These are phyloP conservation scores for Capronia epimyces DNA, from an alignment of 2,329 filamentous ascomycete species.

Conservation along the genomic window DNA sequence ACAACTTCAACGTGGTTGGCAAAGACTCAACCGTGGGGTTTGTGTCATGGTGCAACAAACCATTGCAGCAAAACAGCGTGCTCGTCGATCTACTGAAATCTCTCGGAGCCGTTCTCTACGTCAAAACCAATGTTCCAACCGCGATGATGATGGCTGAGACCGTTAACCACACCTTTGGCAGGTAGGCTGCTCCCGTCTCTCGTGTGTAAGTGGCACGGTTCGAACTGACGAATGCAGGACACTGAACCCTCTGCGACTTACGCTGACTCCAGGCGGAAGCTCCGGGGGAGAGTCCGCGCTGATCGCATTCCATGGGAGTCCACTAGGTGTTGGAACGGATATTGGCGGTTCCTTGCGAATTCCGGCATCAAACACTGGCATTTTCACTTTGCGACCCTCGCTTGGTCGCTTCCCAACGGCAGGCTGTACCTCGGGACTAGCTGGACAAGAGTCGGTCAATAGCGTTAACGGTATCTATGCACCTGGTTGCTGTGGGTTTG, in stretches of 20 bases:
- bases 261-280: conserved; percentile 48
- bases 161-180: conserved; percentile 33
- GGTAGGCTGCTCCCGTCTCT: conserved; percentile 31
- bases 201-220: conserved; percentile 20
- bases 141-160: conserved; percentile 40
- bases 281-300: conserved; percentile 51
- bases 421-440: conserved; percentile 52
- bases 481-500: conserved; percentile 11
- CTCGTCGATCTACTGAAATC: conserved; percentile 30
- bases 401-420: conserved; percentile 39
- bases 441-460: conserved; percentile 51
- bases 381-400: conserved; percentile 40
- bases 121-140: conserved; percentile 32
- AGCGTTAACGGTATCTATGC: conserved; percentile 55
- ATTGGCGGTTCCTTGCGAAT: conserved; percentile 48
- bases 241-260: conserved; percentile 45
- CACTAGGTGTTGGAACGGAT: conserved; percentile 49
- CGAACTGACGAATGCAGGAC: conserved; percentile 42
- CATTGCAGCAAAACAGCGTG: conserved; percentile 44
- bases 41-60: conserved; percentile 32
- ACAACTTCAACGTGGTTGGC: conserved; percentile 29
- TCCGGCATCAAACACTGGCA: conserved; percentile 46
- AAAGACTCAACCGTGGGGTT: conserved; percentile 37
- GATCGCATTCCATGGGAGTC: conserved; percentile 44
- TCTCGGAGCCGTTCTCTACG: conserved; percentile 44